These are phyloP conservation scores for Ballota nigra DNA, from an alignment of 257 asterid genomes.

Conservation along the genomic window DNA sequence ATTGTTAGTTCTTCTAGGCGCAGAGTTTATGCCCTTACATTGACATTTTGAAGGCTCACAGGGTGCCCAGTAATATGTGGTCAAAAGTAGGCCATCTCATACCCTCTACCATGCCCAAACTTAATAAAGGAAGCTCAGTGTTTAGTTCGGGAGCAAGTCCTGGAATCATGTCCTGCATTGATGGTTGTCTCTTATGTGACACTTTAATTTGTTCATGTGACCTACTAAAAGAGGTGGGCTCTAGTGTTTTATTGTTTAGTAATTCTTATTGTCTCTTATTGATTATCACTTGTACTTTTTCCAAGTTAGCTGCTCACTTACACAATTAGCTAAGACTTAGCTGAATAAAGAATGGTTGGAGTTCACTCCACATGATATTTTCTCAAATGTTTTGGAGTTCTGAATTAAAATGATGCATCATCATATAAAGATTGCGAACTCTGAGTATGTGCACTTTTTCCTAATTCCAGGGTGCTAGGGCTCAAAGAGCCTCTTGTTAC, in stretches of 20 bases:
- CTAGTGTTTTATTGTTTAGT: slow-evolving; percentile 15
- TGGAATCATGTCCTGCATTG: too few relatives aligned
- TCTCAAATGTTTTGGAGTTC: slow-evolving; percentile 78
- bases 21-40: slow-evolving; percentile 9
- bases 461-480: slow-evolving; percentile 84
- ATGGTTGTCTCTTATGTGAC: slow-evolving; percentile 97
- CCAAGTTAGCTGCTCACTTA: slow-evolving; percentile 95
- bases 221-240: slow-evolving; percentile 80
- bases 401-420: slow-evolving; percentile 29
- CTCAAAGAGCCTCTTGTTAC: slow-evolving; percentile 95
- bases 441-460: slow-evolving; percentile 17
- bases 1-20: background rate
- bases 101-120: slow-evolving; percentile 89
- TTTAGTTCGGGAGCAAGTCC: slow-evolving; percentile 97
- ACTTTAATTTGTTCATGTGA: slow-evolving; percentile 85
- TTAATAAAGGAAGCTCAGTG: slow-evolving; percentile 66
- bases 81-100: slow-evolving; percentile 94
- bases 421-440: slow-evolving; percentile 9
- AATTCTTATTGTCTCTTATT: slow-evolving; percentile 22
- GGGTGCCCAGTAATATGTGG: slow-evolving; percentile 85
- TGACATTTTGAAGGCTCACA: too few relatives aligned
- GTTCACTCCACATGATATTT: slow-evolving; percentile 75
- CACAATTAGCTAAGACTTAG: slow-evolving; percentile 81
- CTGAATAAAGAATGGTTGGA: slow-evolving; percentile 81
- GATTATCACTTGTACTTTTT: slow-evolving; percentile 22